phyloP scores from a whole-genome alignment of 2,329 filamentous ascomycete genomes.

The Trichoderma koningii region DNA sequence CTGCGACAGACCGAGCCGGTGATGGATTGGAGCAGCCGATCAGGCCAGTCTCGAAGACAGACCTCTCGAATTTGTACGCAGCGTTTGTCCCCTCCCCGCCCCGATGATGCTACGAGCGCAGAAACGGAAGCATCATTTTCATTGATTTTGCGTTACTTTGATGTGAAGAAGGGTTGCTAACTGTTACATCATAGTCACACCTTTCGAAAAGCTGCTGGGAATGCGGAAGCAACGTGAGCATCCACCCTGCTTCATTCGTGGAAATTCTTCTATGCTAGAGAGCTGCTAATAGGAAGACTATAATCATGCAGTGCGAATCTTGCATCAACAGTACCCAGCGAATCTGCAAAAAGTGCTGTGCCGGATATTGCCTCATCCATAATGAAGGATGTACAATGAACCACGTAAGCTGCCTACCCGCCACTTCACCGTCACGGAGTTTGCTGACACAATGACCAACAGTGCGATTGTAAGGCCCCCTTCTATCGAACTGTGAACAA shows the following conservation, averaged over 20 bases:
- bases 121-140: constrained; percentile 5
- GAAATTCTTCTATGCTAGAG: constrained; percentile 3
- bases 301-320: constrained; percentile 61
- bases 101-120: constrained; percentile 17
- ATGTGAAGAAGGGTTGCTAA: constrained; percentile 10
- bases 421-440: neutral
- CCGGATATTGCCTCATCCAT: constrained; percentile 81
- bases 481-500: neutral
- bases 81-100: constrained; percentile 20
- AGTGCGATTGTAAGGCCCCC: constrained; percentile 19
- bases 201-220: constrained; percentile 79
- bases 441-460: constrained; percentile 3
- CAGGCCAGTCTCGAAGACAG: constrained; percentile 24
- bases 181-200: constrained; percentile 46
- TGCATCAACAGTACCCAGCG: constrained; percentile 74
- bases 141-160: constrained; percentile 15
- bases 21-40: constrained; percentile 29
- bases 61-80: constrained; percentile 31
- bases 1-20: constrained; percentile 24
- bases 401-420: constrained; percentile 45
- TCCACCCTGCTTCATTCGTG: neutral
- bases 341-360: constrained; percentile 70
- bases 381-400: constrained; percentile 78
- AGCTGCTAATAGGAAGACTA: neutral
- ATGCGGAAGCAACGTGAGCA: constrained; percentile 74